Conservation (phyloP, 352 stramenopile genomes). For the Pilasporangium apinafurcum region DNA sequence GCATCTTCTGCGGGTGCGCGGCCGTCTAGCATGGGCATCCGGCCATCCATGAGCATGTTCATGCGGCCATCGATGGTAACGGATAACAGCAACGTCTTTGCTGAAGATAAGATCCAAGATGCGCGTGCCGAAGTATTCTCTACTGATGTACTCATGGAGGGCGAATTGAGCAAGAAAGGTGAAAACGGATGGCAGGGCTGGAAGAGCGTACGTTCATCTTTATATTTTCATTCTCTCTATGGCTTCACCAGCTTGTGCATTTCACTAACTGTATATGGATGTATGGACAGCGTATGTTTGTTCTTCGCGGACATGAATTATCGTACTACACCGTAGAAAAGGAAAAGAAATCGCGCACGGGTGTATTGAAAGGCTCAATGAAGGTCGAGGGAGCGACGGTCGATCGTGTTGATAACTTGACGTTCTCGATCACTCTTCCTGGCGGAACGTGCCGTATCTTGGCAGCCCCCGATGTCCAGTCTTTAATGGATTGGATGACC, state of each 20-base stretch:
- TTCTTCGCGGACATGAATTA: constrained; percentile 58
- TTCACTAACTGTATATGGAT: neutral
- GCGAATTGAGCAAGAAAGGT: constrained; percentile 61
- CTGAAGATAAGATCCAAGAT: constrained; percentile 50
- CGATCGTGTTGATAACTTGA: constrained; percentile 39
- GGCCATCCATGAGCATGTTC: constrained; percentile 21
- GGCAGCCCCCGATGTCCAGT: constrained; percentile 41
- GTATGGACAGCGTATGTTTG: constrained; percentile 46
- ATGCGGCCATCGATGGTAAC: constrained; percentile 46
- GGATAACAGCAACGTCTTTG: constrained; percentile 55
- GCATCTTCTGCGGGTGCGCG: constrained; percentile 3
- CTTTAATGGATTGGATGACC: constrained; percentile 73
- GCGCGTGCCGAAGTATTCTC: constrained; percentile 46
- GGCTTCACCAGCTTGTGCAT: neutral
- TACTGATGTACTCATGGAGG: constrained; percentile 67
- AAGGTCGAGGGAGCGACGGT: constrained; percentile 33
- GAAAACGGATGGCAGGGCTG: constrained; percentile 47
- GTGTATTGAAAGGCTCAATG: constrained; percentile 56
- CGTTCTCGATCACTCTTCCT: constrained; percentile 19
- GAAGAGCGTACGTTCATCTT: constrained; percentile 61
- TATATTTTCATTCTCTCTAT: constrained; percentile 1
- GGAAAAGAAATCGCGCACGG: constrained; percentile 37
- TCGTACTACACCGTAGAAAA: constrained; percentile 60
- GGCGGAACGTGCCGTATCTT: constrained; percentile 26
- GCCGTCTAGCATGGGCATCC: constrained; percentile 17